Percentiles rank a stretch among this genome's conserved stretches.
These are phyloP conservation scores for Fusarium citri DNA, from an alignment of 2,329 filamentous ascomycete genomes.

Conservation along the genomic window DNA sequence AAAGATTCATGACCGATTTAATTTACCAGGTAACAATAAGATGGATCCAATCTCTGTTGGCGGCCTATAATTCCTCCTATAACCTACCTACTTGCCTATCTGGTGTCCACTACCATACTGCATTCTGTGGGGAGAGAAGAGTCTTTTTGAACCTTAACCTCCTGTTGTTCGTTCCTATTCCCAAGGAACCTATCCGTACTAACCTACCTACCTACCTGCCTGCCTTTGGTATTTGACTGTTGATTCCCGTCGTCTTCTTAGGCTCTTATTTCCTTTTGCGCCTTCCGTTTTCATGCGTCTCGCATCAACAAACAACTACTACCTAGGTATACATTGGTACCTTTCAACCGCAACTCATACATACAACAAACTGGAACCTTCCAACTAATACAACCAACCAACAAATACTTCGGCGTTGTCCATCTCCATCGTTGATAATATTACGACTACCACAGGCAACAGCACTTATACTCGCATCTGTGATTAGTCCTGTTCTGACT, in stretches of 20 bases:
- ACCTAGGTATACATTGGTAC: background rate
- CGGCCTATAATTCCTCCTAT: background rate
- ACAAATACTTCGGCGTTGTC: slow-evolving; percentile 6
- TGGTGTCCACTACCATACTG: background rate
- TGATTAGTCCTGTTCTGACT: slow-evolving; percentile 2
- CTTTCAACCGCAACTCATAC: background rate
- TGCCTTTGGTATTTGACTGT: background rate
- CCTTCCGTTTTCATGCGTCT: slow-evolving; percentile 1
- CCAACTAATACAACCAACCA: background rate
- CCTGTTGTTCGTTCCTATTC: background rate
- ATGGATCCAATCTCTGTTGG: background rate
- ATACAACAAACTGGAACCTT: background rate
- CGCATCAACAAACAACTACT: background rate
- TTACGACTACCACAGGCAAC: slow-evolving; percentile 34
- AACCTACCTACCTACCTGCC: too few species aligned
- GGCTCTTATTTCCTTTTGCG: background rate
- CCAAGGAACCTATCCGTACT: background rate
- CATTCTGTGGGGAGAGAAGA: background rate
- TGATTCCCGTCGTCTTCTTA: background rate
- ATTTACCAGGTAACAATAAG: background rate
- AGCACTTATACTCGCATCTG: slow-evolving; percentile 14
- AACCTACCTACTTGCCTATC: background rate
- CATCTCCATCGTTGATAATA: slow-evolving; percentile 19
- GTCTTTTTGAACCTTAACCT: background rate
- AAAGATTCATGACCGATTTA: background rate